A percentile compares a stretch with the other conserved stretches of the same genome.
Conservation (phyloP, 2,329 filamentous ascomycete genomes). For the Arthrobotrys iridis region DNA sequence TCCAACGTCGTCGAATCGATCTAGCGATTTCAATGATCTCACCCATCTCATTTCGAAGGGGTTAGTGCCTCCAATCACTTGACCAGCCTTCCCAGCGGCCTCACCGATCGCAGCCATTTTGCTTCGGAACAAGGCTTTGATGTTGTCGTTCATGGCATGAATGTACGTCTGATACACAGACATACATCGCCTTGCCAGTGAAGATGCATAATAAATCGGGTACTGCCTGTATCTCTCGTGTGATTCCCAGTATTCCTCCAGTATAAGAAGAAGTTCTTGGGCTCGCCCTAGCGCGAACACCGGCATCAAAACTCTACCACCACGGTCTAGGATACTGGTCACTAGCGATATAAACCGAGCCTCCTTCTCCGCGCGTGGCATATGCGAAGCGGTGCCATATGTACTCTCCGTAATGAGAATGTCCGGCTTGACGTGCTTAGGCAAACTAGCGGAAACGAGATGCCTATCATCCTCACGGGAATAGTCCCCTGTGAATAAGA, state of each 20-base stretch:
- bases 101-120: slow-evolving; percentile 79
- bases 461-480: slow-evolving; percentile 94
- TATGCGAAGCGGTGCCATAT: slow-evolving; percentile 93
- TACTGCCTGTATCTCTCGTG: slow-evolving; percentile 88
- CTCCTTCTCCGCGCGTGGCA: slow-evolving; percentile 88
- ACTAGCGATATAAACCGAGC: slow-evolving; percentile 95
- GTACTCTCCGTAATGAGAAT: slow-evolving; percentile 98
- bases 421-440: slow-evolving; percentile 84
- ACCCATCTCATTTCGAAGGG: slow-evolving; percentile 98
- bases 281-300: slow-evolving; percentile 94
- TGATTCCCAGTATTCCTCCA: slow-evolving; percentile 96
- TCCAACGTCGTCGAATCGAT: slow-evolving; percentile 94
- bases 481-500: slow-evolving; percentile 98
- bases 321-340: slow-evolving; percentile 87
- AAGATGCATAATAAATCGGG: slow-evolving; percentile 97
- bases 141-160: slow-evolving; percentile 98
- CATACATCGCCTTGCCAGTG: slow-evolving; percentile 96
- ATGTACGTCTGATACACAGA: slow-evolving; percentile 98
- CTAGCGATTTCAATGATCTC: slow-evolving; percentile 87
- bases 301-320: slow-evolving; percentile 90
- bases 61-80: slow-evolving; percentile 56
- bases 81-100: slow-evolving; percentile 74
- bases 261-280: slow-evolving; percentile 90
- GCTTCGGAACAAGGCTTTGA: slow-evolving; percentile 69
- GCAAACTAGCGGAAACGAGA: slow-evolving; percentile 91